Base-by-base conservation (phyloP, 2,329 filamentous ascomycete species). In the Aspergillus brasiliensis region DNA sequence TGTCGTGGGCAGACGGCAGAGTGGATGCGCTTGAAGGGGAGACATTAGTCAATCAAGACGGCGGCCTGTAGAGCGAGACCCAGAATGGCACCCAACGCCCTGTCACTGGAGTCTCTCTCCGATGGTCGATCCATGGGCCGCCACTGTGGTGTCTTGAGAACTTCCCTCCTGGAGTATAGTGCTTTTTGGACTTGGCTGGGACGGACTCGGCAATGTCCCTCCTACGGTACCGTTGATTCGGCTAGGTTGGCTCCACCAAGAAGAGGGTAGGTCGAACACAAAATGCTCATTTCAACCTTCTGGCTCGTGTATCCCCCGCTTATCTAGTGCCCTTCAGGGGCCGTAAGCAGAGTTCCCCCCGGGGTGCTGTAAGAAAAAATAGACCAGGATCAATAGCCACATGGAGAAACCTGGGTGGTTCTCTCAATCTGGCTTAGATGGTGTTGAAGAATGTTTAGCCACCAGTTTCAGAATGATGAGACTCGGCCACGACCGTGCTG, bases 91-190 rank as follows among this genome's bases (percentile, higher is more conserved):
- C 23, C 51, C 40, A 42, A 23, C 51, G 51, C 51, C 38, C 51
- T 54, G 52, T 55, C 52, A 55, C 25, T 55, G 52, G 40, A 27
- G 38, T 38, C 38, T 55, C 23, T 38, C 44, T 28, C 52, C 40
- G 52, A 40, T 42, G n/a, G 19, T 54, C 48, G 25, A 38, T 42
- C 64, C 60, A 62, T 62, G 60, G 60, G 54, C 57, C 49, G 48
- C 27, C 37, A 23, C 49, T 34, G 17, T 15, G 56, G 51, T 31
- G 23, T 58, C 56, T 63, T 61, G 34, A 62, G 58, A 58, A 59
- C 28, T 60, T 65, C 25, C 58, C 61, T 60, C 54, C 44, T 60
- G 34, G 31, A 54, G 58, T 37, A 57, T 57, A 56, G 60, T 56
- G 51, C 21, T 7, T 34, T 19, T 37, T 51, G 10, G 31, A 34